Conservation (phyloP, 768 basidiomycete species). For the Mycena sanguinolenta region DNA sequence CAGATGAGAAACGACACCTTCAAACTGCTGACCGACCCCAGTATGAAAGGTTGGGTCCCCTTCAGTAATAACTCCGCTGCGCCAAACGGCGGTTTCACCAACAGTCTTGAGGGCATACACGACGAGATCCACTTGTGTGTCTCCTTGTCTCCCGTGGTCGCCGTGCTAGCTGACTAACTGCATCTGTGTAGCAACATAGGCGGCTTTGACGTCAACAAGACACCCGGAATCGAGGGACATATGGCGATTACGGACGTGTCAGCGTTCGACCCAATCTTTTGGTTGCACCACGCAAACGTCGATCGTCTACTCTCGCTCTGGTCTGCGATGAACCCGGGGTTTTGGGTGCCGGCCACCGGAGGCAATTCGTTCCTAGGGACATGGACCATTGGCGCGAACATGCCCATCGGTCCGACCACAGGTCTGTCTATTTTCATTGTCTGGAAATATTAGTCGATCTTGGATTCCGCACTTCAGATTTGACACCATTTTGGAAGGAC, state of each 20-base stretch:
- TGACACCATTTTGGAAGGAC: conserved; percentile 63
- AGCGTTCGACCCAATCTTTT: conserved; percentile 69
- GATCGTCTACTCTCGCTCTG: conserved; percentile 67
- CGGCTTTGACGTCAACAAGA: conserved; percentile 59
- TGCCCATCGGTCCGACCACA: conserved; percentile 43
- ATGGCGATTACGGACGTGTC: not conserved
- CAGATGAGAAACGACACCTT: conserved; percentile 50
- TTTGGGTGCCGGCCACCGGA: conserved; percentile 53
- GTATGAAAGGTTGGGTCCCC: conserved; percentile 55
- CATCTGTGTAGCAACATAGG: conserved; percentile 44
- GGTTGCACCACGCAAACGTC: conserved; percentile 66
- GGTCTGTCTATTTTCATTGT: conserved; percentile 38
- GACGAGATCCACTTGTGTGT: conserved; percentile 57
- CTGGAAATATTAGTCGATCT: not conserved
- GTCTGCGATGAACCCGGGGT: conserved; percentile 58
- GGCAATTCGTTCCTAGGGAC: conserved; percentile 45
- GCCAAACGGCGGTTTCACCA: conserved; percentile 53
- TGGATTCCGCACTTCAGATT: conserved; percentile 42
- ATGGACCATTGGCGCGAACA: conserved; percentile 46
- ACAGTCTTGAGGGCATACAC: conserved; percentile 66
- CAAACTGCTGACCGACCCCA: conserved; percentile 51
- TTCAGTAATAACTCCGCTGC: conserved; percentile 61
- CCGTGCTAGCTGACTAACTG: no score
- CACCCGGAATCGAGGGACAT: conserved; percentile 55
- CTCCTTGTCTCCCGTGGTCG: no score